phyloP scores from a whole-genome alignment of 2,329 filamentous ascomycete species.

The Mycocentrospora acerina region DNA sequence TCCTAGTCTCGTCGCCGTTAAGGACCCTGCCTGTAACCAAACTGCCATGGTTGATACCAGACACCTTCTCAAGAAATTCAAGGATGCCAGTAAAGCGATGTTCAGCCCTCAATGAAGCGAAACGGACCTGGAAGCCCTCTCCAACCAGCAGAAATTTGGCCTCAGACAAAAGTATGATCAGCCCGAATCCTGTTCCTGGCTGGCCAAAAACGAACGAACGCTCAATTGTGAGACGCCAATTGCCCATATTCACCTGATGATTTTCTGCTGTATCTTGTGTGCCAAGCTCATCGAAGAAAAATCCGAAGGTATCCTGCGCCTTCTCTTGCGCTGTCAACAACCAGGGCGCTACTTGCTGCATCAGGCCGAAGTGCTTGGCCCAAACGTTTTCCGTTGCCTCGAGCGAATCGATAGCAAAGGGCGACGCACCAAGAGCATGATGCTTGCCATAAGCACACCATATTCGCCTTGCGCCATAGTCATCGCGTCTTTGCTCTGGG shows the following conservation, averaged over 20 bases:
- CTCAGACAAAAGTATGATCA: constrained; percentile 41
- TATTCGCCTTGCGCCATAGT: constrained; percentile 21
- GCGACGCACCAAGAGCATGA: constrained; percentile 5
- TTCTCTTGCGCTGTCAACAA: constrained; percentile 42
- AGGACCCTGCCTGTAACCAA: constrained; percentile 2
- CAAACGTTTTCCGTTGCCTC: constrained; percentile 29
- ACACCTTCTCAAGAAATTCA: constrained; percentile 40
- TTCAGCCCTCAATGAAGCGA: constrained; percentile 11
- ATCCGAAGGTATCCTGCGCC: constrained; percentile 37
- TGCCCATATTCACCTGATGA: constrained; percentile 29
- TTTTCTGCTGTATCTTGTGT: constrained; percentile 23
- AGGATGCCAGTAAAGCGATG: constrained; percentile 45
- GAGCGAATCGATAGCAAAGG: constrained; percentile 42
- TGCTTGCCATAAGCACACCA: constrained; percentile 8
- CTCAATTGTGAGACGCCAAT: constrained; percentile 38
- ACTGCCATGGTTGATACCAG: constrained; percentile 25
- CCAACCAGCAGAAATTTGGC: constrained; percentile 46
- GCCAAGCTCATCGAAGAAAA: constrained; percentile 43
- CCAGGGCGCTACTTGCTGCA: constrained; percentile 26
- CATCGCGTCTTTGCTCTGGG: constrained; percentile 53
- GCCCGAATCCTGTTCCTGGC: constrained; percentile 40
- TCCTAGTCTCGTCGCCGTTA: constrained; percentile 10
- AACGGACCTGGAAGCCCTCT: constrained; percentile 43
- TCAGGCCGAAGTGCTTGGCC: constrained; percentile 41
- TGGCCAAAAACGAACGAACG: constrained; percentile 48